Base-by-base conservation (phyloP, 139 green algal genomes). In the Chlamydomonas sp. region DNA sequence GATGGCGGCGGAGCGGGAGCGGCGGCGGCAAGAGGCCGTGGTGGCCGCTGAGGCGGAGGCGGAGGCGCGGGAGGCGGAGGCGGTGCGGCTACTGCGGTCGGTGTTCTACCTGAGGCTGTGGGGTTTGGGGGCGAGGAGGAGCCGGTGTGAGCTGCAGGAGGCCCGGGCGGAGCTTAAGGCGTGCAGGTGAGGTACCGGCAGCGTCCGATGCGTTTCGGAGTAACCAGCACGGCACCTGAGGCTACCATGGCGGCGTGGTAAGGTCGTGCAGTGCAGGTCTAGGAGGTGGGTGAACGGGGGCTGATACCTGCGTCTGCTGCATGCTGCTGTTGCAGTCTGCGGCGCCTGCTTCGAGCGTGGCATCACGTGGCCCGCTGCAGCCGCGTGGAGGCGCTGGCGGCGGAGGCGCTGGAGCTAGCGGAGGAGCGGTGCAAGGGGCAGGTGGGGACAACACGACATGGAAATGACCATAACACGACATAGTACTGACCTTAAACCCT, bases 381-480 rank as follows among this genome's bases (percentile, higher is more conserved):
- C 4, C 83, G 83, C 1, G 3, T 63, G 15, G 73, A 79, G 62
- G 62, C 73, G 61, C 72, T 87, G 61, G 83, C 83, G 61, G 83
- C 18, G 61, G 83, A 87, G 62, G 83, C 83, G n/a, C 15, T 87
- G 72, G 31, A 80, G 83, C 73, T 87, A 15, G 83, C 61, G 62
- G 83, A 17, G 73, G 73, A 18, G 31, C 4, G 15, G 12, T 16
- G 83, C 20, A 18, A 17, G 62, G 72, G 75, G 74, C 72, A 87
- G 83, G 83, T 80, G 20, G 31, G 31, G 31, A 49, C 31, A 49
- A 49, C 31, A 49, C 31, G 31, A 49, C 31, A 49, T 49, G 31
- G 31, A 0, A 49, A 49, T 49, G 31, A 49, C 31, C 31, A 49
- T 49, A 49, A 49, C 31, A 49, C 31, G 31, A 49, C 31, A 49